These are phyloP conservation scores for Glarea lozoyensis DNA, from an alignment of 495 filamentous ascomycete species.

Conservation along the genomic window DNA sequence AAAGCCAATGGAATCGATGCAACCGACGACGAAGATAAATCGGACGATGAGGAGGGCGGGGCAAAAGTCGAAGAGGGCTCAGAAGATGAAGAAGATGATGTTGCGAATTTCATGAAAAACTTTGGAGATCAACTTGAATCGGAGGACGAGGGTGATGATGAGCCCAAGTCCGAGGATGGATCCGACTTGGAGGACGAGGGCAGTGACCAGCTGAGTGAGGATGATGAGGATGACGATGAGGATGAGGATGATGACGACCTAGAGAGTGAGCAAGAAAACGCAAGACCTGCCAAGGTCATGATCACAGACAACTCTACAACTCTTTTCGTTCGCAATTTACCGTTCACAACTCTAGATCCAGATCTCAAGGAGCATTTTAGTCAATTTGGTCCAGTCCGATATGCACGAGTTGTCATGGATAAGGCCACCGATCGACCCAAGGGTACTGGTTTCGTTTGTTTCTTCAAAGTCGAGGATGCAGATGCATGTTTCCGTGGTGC, in stretches of 20 bases:
- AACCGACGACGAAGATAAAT: constrained; percentile 10
- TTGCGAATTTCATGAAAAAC: background rate
- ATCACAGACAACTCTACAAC: constrained; percentile 57
- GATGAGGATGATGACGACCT: constrained; percentile 31
- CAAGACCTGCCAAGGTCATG: constrained; percentile 23
- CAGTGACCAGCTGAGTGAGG: constrained; percentile 24
- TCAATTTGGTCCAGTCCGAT: constrained; percentile 75
- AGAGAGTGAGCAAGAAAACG: constrained; percentile 27
- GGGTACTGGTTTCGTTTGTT: constrained; percentile 92
- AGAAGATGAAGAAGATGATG: constrained; percentile 19
- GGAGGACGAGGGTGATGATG: constrained; percentile 35
- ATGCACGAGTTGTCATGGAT: constrained; percentile 85
- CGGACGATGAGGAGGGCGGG: background rate
- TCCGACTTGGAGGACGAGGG: constrained; percentile 36
- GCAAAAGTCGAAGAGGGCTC: constrained; percentile 18
- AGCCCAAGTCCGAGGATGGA: constrained; percentile 23
- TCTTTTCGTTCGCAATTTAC: constrained; percentile 89
- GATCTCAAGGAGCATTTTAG: constrained; percentile 72
- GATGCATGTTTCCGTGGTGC: constrained; percentile 62
- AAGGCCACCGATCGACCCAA: constrained; percentile 71
- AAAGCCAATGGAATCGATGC: constrained; percentile 19
- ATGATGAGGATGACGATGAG: constrained; percentile 27
- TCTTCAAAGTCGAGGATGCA: constrained; percentile 68
- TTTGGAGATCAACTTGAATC: constrained; percentile 3
- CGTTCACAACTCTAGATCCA: constrained; percentile 76